phyloP scores from a whole-genome alignment of 805 yeast species.

The Lipomyces japonicus region DNA sequence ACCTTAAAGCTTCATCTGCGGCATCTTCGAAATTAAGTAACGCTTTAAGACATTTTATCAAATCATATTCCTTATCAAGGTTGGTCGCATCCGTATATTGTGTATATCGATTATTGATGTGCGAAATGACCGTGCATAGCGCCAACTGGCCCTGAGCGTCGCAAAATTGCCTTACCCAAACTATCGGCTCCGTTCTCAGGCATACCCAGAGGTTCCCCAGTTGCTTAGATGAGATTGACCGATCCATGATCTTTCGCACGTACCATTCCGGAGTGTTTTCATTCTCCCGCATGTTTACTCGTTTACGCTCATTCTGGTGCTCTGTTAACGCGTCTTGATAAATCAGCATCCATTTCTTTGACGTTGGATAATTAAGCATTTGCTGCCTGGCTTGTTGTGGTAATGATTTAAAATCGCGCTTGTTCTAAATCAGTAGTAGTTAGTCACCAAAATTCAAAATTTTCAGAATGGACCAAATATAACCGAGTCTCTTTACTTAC shows the following conservation, averaged over 20 bases:
- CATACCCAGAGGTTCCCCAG: conserved; percentile 86
- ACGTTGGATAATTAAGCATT: conserved; percentile 67
- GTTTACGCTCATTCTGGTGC: conserved; percentile 51
- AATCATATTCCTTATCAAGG: conserved; percentile 67
- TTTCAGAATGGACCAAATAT: not conserved
- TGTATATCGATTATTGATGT: conserved; percentile 42
- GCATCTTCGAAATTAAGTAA: conserved; percentile 59
- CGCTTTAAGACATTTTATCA: conserved; percentile 74
- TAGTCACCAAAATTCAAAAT: no score
- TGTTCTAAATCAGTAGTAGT: conserved; percentile 29
- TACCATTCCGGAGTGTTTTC: conserved; percentile 65
- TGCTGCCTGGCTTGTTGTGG: conserved; percentile 73
- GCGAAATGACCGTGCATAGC: conserved; percentile 62
- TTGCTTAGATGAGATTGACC: conserved; percentile 62
- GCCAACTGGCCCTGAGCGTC: conserved; percentile 77
- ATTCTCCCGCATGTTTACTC: conserved; percentile 27
- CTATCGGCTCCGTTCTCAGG: conserved; percentile 78
- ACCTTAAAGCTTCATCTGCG: conserved; percentile 49
- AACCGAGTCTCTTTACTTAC: conserved; percentile 30
- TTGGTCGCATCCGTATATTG: conserved; percentile 41
- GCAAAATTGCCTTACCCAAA: conserved; percentile 79
- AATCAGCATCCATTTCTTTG: conserved; percentile 87
- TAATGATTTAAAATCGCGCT: conserved; percentile 65
- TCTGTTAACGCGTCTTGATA: conserved; percentile 83
- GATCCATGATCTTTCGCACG: conserved; percentile 68